Conservation (phyloP, 148 eudicot genomes). For the Fagopyrum esculentum region DNA sequence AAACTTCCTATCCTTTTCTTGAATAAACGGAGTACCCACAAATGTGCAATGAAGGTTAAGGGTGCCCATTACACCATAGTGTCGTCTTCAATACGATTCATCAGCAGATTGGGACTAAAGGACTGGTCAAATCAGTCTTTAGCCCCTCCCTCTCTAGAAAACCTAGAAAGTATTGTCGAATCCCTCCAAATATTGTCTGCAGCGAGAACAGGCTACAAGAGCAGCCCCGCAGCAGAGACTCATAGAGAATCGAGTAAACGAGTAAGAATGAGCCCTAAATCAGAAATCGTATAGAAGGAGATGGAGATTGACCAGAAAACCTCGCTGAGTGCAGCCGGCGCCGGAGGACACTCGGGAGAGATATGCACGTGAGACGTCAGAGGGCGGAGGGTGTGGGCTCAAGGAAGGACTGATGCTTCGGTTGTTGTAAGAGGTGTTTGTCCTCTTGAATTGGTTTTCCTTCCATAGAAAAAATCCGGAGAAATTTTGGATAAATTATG, state of each 20-base stretch:
- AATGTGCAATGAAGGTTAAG: constrained; percentile 49
- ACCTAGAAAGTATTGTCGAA: neutral
- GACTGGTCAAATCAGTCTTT: neutral
- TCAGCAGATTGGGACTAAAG: neutral
- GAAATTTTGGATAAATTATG: no score
- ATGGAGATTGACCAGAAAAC: neutral
- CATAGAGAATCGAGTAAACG: neutral
- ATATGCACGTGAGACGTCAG: neutral
- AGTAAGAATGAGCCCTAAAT: no score
- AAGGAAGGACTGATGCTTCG: no score
- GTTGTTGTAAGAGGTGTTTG: no score
- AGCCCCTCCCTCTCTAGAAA: neutral
- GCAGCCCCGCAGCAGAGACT: neutral
- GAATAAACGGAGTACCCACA: constrained; percentile 47
- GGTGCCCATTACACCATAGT: constrained; percentile 9
- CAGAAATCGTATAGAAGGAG: neutral
- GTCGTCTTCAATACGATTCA: neutral
- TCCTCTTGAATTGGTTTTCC: no score
- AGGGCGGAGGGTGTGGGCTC: neutral
- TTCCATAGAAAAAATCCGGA: no score
- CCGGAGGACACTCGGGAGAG: neutral
- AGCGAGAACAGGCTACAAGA: neutral
- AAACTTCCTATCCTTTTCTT: constrained; percentile 28
- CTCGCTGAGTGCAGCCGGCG: neutral
- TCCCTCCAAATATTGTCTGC: neutral